Base-by-base conservation (phyloP, 106 monocot genomes). In the Gastrodia elata region DNA sequence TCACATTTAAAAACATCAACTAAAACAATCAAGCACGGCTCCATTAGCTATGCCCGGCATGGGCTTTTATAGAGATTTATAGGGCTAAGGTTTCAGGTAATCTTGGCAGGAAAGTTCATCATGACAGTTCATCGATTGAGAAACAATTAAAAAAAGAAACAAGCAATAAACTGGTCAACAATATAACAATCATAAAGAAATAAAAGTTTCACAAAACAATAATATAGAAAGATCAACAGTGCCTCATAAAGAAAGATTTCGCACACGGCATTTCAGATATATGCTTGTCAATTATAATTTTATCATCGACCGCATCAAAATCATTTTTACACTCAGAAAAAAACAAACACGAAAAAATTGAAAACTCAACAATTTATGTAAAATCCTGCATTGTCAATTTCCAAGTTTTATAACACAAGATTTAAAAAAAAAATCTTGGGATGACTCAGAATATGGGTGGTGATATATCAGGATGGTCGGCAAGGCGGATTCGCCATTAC, bases 371-470 rank as follows among this genome's bases (percentile, higher is more conserved):
- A 52, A 52, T 4, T 59, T 1, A 32, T 2, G 16, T 13, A 2
- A 27, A 0, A 26, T 2, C 3, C 0, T n/a, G 3, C 5, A 22
- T n/a, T n/a, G n/a, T n/a, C n/a, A n/a, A n/a, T n/a, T 30, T 52
- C 2, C 27, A 59, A 4, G 2, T 8, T n/a, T 9, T 30, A 10
- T 11, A 30, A 1, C 28, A 30, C 1, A 30, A 59, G 11, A 20
- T 22, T 4, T 6, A 7, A 20, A 7, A 56, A 44, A 44, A 44
- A 44, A 6, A 52, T 3, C 4, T 5, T 52, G 5, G n/a, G 22
- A n/a, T 52, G 52, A 80, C 88, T 92, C 86, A 30, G 91, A 80
- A 73, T 86, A 92, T 92, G 88, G 91, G 91, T 88, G 86, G 89
- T 89, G 89, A 89, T 89, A 86, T 89, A 86, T 30, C 88, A 91